Percentiles rank a stretch among this genome's conserved stretches.
phyloP scores from a whole-genome alignment of 2,329 filamentous ascomycete species.

The Nothomitra cinnamomea region DNA sequence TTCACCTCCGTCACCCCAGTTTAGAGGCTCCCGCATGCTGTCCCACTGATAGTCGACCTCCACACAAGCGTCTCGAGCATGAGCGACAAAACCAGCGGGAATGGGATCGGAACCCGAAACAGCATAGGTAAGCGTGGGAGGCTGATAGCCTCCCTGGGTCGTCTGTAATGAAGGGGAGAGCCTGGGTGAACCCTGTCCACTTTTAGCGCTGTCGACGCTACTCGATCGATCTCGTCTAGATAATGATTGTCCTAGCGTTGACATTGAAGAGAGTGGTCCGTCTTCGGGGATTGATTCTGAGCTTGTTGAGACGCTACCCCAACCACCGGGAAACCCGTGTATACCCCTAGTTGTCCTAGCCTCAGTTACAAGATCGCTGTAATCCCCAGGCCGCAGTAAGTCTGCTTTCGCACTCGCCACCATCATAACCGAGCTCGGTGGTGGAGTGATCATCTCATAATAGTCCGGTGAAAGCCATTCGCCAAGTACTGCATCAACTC shows the following conservation, averaged over 20 bases:
- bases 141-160: slow-evolving; percentile 38
- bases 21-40: slow-evolving; percentile 59
- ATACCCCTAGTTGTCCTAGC: slow-evolving; percentile 16
- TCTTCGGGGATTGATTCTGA: background rate
- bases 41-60: slow-evolving; percentile 94
- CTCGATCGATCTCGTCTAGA: slow-evolving; percentile 30
- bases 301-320: slow-evolving; percentile 18
- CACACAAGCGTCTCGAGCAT: slow-evolving; percentile 74
- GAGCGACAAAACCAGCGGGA: slow-evolving; percentile 72
- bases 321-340: slow-evolving; percentile 34
- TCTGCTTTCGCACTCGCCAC: slow-evolving; percentile 77
- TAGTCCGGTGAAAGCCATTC: slow-evolving; percentile 94
- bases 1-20: slow-evolving; percentile 76
- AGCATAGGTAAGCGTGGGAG: slow-evolving; percentile 69
- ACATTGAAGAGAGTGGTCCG: slow-evolving; percentile 5
- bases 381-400: slow-evolving; percentile 57
- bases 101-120: slow-evolving; percentile 67
- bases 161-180: slow-evolving; percentile 15
- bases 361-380: slow-evolving; percentile 1
- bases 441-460: slow-evolving; percentile 80
- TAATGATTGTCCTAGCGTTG: slow-evolving; percentile 22
- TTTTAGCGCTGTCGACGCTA: slow-evolving; percentile 17
- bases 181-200: slow-evolving; percentile 19
- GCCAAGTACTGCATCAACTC: slow-evolving; percentile 81
- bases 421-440: slow-evolving; percentile 75